Evolutionary conservation across 495 filamentous ascomycete species (phyloP), one percentile per base, ranked within the genome.

Genomic region (Talaromyces ruber): DNA sequence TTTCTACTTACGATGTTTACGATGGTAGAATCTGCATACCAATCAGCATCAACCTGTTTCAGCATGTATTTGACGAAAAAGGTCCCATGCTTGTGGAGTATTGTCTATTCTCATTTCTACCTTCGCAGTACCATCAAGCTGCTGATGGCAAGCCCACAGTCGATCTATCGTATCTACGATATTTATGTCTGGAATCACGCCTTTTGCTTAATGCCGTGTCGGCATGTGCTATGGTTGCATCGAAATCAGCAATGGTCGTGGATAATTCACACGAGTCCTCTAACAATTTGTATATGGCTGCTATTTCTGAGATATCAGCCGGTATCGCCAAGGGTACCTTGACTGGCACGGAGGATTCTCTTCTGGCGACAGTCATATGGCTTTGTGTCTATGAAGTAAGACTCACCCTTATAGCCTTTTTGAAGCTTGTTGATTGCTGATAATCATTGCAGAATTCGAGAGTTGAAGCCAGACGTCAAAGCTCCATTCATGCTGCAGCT

Each of bases 91-190:
- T 59, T 1, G 24, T 59, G n/a, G 57, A 59, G 11, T 59, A 43
- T 21, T 59, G 57, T 28, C 9, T 59, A n/a, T 26, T 39, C 14
- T 43, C 22, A 12, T 59, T 59, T 16, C 18, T 59, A 2, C 57
- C 57, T 39, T 59, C 57, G 2, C 57, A 59, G 37, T 59, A 59
- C 12, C 57, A 59, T 39, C 57, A 28, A 26, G 57, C 57, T 18
- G 57, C 57, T 26, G 57, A 59, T 59, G 57, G 57, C 9, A 59
- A 28, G 7, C 25, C 57, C 9, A 59, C 57, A n/a, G 57, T 59
- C 18, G 57, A 59, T 9, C 57, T 59, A 24, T 59, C 57, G 30
- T 59, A 59, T 18, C 24, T 59, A 34, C 37, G 30, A 6, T 59
- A 59, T 47, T 18, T 59, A 37, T 59, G 57, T 39, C 28, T 59